Evolutionary conservation across 129 eudicot species (phyloP), one percentile per base, ranked within the genome.

Genomic region (Logfia minima): DNA sequence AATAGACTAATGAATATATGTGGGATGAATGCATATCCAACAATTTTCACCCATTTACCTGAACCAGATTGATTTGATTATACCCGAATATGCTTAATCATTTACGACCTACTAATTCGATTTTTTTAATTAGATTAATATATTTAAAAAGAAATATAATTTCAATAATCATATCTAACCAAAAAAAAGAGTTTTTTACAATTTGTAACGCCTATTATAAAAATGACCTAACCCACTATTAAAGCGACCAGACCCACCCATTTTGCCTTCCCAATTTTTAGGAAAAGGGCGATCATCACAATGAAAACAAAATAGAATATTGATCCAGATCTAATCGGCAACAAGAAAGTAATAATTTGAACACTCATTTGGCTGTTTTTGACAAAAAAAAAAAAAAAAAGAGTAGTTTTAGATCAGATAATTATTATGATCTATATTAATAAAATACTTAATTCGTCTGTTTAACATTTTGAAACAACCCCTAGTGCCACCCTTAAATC

Each of bases 241-340:
- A 5, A 68, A 35, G 9, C 8, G 4, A 19, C 70, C 45, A 0
- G 5, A 68, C 58, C 58, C 10, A 7, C 13, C 67, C 68, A 34
- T 32, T 31, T 72, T 72, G 16, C 9, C 13, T 9, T 52, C 23
- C 21, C 7, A 53, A 32, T 64, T 65, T 8, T 34, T 28, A 65
- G 2, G 67, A 65, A 34, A 67, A 14, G 16, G 69, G 53, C 18
- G 68, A 77, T 55, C 68, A 75, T 75, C 32, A 72, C 52, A 21
- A 52, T 48, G 26, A 64, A 0, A 41, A 74, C 78, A 60, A n/a
- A 16, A 21, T 37, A 34, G 34, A 60, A 37, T 35, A 23, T 37
- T 39, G 78, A 61, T 39, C 60, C 51, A 23, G 35, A 18, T 45
- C 53, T 18, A 3, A 14, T 45, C 5, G 53, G 70, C 58, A 34